Percentiles rank a stretch among this genome's conserved stretches.
These are phyloP conservation scores for Pichia sp. DNA, from an alignment of 1,139 yeast genomes.

Conservation along the genomic window DNA sequence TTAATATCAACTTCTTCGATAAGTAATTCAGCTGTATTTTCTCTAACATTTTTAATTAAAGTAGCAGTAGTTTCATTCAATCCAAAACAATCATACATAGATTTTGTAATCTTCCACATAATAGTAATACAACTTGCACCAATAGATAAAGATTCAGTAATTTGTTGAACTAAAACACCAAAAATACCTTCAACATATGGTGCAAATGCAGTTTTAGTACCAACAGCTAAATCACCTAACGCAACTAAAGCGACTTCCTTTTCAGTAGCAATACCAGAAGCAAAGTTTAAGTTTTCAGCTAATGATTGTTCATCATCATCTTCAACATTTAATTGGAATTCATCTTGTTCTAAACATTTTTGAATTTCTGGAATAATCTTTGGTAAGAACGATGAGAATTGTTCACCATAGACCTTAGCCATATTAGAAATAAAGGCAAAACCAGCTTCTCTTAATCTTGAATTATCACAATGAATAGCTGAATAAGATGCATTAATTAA, in stretches of 20 bases:
- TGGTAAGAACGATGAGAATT: constrained; percentile 80
- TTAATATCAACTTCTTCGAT: constrained; percentile 76
- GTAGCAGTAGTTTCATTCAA: constrained; percentile 46
- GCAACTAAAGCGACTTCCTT: constrained; percentile 97
- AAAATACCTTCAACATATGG: constrained; percentile 72
- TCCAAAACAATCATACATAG: constrained; percentile 56
- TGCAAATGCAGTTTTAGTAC: constrained; percentile 74
- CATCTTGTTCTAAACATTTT: constrained; percentile 79
- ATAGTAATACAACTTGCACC: constrained; percentile 81
- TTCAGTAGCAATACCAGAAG: constrained; percentile 93
- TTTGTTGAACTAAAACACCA: constrained; percentile 60
- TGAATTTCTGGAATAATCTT: constrained; percentile 79
- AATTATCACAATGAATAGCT: constrained; percentile 69
- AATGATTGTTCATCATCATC: constrained; percentile 44
- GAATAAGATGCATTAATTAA: constrained; percentile 82
- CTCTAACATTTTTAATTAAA: constrained; percentile 62
- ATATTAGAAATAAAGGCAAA: constrained; percentile 90
- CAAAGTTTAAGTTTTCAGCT: constrained; percentile 70
- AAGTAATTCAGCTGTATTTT: constrained; percentile 54
- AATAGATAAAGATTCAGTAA: constrained; percentile 84
- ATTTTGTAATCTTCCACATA: constrained; percentile 75
- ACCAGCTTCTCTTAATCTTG: constrained; percentile 90
- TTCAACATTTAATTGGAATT: constrained; percentile 49
- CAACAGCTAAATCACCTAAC: constrained; percentile 78
- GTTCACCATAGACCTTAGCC: constrained; percentile 91